These are phyloP conservation scores for Gillenia trifoliata DNA, from an alignment of 306 rosid species.

Conservation along the genomic window DNA sequence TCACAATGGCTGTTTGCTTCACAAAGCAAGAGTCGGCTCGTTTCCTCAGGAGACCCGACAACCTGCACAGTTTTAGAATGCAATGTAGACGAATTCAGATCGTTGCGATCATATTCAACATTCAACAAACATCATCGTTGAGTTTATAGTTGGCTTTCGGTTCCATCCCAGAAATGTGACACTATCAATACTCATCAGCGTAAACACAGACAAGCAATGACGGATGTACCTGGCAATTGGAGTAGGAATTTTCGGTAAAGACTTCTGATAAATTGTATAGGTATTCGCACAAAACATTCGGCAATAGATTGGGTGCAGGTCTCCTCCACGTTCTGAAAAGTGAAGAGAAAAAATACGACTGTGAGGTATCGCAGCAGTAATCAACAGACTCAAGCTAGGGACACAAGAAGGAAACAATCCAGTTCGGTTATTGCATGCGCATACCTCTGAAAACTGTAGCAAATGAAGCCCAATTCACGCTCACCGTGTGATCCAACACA, in stretches of 20 bases:
- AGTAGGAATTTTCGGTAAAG: conserved; percentile 64
- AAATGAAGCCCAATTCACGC: conserved; percentile 74
- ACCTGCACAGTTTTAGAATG: conserved; percentile 43
- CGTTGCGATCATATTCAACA: not conserved
- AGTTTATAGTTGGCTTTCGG: not conserved
- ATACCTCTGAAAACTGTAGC: conserved; percentile 90
- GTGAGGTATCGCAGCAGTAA: not conserved
- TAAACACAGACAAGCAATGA: not conserved
- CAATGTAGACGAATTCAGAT: not conserved
- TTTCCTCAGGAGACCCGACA: conserved; percentile 72
- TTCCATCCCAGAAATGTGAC: not conserved
- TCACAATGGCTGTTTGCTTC: conserved; percentile 91
- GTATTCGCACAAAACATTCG: conserved; percentile 82
- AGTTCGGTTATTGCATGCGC: conserved; percentile 5
- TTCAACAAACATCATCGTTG: not conserved
- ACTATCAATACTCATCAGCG: not conserved
- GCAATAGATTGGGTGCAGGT: conserved; percentile 76
- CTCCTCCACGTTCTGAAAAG: conserved; percentile 81
- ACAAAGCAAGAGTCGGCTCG: conserved; percentile 86
- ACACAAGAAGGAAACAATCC: conserved; percentile 11
- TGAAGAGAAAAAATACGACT: conserved; percentile 3
- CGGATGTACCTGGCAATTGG: conserved; percentile 78
- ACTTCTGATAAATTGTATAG: conserved; percentile 78
- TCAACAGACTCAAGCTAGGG: conserved; percentile 3
- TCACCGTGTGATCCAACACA: conserved; percentile 72